Evolutionary conservation across 345 rosid genomes (phyloP), one percentile per base, ranked within the genome.

Genomic region (Microthlaspi erraticum): DNA sequence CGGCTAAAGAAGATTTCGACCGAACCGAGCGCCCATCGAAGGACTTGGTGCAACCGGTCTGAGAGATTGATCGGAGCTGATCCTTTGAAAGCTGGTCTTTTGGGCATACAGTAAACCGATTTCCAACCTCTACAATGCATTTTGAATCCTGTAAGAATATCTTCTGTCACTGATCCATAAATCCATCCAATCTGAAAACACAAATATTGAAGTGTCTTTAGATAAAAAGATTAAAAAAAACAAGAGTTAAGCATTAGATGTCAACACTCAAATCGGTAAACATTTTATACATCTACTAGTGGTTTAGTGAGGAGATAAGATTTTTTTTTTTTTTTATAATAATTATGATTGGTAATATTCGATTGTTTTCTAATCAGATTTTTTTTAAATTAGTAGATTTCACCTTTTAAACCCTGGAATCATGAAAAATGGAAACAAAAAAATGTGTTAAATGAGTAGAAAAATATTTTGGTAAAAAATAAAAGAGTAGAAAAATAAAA

Each of bases 121-220:
- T 82, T 93, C 97, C 98, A 93, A 32, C 98, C 98, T 84, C 97
- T 84, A 66, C 98, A 93, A 63, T 93, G 98, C 97, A 93, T 93
- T 77, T 85, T 91, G 74, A 93, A 91, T 18, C 98, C 97, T 7
- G 96, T 88, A 44, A 93, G 72, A 48, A 93, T 93, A 65, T 93
- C 97, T 72, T 93, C 98, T 20, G 98, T 92, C 1, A 92, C 81
- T 4, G 98, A 92, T 44, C 98, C 98, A 19, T 93, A 93, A 26
- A 93, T 93, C 98, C 98, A 93, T 64, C 98, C 98, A 29, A 93
- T 88, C 98, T 92, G 85, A 43, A 41, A 63, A 31, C 62, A 48
- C 29, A 11, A 51, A 16, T 26, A 16, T 26, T 26, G 29, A 26
- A 26, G 29, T 2, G 29, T 26, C 29, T 3, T 26, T 26, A 26